Base-by-base conservation (phyloP, 139 green algal genomes). In the Trebouxia sp. region DNA sequence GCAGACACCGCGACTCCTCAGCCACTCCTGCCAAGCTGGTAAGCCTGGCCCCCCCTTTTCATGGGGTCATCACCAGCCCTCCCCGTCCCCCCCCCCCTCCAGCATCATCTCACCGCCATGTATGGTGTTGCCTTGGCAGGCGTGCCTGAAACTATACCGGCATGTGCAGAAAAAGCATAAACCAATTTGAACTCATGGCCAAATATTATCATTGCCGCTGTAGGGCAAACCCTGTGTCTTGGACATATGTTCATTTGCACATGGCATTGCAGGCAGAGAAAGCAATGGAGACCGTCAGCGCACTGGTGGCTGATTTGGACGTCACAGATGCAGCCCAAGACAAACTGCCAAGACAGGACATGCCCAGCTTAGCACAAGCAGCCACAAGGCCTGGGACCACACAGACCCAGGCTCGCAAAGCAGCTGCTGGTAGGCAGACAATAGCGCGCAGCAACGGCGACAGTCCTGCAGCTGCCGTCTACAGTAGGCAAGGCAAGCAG, bases 1-100 rank as follows among this genome's bases (percentile, higher is more conserved):
- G 62, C 62, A 42, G 62, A 17, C 62, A 72, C 32, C 62, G 32
- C 3, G 62, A 43, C 35, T 42, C 62, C 28, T 72, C 62, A 45
- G 32, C 62, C 7, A 72, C 62, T 45, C 62, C 62, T 72, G 62
- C 62, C 37, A 72, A 72, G 15, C 62, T 45, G 62, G 62, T 72
- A n/a, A 5, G 15, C 47, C 47, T 53, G 1, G 15, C 47, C 47
- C 47, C 47, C n/a, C n/a, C n/a, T n/a, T n/a, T n/a, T n/a, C n/a
- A n/a, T n/a, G n/a, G n/a, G n/a, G n/a, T n/a, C n/a, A n/a, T n/a
- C n/a, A n/a, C n/a, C n/a, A n/a, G n/a, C n/a, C n/a, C n/a, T n/a
- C n/a, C n/a, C n/a, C n/a, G n/a, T n/a, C n/a, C n/a, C n/a, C n/a
- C n/a, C n/a, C n/a, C n/a, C n/a, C n/a, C n/a, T n/a, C n/a, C n/a